Conservation (phyloP, 2,329 filamentous ascomycete genomes). For the Coniochaeta prunicola region DNA sequence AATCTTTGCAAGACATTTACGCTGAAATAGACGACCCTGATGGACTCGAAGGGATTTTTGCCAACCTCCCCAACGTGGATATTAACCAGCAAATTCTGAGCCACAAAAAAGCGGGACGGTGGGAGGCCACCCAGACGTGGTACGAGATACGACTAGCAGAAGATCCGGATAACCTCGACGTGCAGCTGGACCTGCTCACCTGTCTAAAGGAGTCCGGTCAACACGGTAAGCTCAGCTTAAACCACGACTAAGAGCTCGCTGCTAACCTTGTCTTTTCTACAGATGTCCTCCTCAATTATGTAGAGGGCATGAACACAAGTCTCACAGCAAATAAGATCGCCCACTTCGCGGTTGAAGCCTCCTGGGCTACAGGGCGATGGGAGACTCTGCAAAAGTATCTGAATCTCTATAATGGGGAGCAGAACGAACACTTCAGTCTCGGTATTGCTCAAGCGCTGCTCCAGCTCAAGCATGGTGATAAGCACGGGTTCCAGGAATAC, state of each 20-base stretch:
- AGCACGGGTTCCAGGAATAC: conserved; percentile 43
- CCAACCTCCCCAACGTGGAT: conserved; percentile 77
- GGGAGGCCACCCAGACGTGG: conserved; percentile 95
- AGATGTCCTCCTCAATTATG: conserved; percentile 82
- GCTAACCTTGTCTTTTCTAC: neutral
- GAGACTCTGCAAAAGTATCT: conserved; percentile 64
- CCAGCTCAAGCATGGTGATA: conserved; percentile 47
- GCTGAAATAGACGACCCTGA: conserved; percentile 97
- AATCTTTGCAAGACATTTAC: conserved; percentile 86
- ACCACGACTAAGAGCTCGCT: neutral
- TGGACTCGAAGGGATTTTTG: conserved; percentile 88
- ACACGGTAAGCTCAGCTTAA: conserved; percentile 54
- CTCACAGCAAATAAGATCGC: conserved; percentile 54
- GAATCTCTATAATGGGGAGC: conserved; percentile 39
- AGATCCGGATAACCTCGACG: conserved; percentile 66
- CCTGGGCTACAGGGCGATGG: conserved; percentile 86
- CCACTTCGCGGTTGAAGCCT: conserved; percentile 82
- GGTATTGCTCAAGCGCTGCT: conserved; percentile 64
- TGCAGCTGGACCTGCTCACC: conserved; percentile 75
- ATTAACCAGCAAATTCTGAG: conserved; percentile 90
- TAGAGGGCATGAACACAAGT: conserved; percentile 63
- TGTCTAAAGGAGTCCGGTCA: conserved; percentile 95
- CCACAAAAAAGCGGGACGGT: conserved; percentile 86
- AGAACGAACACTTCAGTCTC: conserved; percentile 69
- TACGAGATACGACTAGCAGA: conserved; percentile 86